Conservation (phyloP, 306 rosid genomes). For the Medicago ruthenica region DNA sequence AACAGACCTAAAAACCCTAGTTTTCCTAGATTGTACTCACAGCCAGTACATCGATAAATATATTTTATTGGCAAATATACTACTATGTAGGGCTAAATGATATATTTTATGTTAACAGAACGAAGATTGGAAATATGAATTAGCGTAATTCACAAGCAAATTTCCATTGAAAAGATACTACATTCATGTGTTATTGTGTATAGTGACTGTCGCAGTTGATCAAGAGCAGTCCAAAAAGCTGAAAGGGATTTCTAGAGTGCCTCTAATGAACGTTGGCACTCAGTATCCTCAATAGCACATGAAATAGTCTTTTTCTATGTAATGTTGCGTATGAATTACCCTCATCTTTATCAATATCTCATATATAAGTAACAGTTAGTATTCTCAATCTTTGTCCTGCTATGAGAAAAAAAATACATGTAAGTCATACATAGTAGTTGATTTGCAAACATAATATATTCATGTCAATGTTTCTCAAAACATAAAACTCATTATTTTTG, state of each 20-base stretch:
- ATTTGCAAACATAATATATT: background rate
- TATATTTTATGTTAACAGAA: too few relatives aligned
- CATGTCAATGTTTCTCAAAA: background rate
- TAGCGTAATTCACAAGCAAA: background rate
- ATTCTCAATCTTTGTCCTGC: background rate
- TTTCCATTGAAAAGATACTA: background rate
- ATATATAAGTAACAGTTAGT: background rate
- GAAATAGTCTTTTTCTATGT: constrained; percentile 19
- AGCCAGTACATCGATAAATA: too few relatives aligned
- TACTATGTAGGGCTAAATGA: too few relatives aligned
- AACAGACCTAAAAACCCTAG: too few relatives aligned
- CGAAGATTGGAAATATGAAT: background rate
- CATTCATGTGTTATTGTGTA: background rate
- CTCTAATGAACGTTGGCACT: constrained; percentile 28
- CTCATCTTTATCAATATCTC: constrained; percentile 22
- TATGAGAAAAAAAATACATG: background rate
- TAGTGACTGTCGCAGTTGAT: background rate
- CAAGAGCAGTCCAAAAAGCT: background rate
- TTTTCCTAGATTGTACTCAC: too few relatives aligned
- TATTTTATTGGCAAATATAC: too few relatives aligned
- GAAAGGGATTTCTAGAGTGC: constrained; percentile 3
- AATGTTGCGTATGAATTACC: background rate
- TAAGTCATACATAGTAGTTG: background rate
- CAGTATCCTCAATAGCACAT: background rate
- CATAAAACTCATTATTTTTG: too few relatives aligned